Evolutionary conservation across 1,284 basidiomycete genomes (phyloP), one percentile per base, ranked within the genome.

Genomic region (Ceratobasidium sp.): DNA sequence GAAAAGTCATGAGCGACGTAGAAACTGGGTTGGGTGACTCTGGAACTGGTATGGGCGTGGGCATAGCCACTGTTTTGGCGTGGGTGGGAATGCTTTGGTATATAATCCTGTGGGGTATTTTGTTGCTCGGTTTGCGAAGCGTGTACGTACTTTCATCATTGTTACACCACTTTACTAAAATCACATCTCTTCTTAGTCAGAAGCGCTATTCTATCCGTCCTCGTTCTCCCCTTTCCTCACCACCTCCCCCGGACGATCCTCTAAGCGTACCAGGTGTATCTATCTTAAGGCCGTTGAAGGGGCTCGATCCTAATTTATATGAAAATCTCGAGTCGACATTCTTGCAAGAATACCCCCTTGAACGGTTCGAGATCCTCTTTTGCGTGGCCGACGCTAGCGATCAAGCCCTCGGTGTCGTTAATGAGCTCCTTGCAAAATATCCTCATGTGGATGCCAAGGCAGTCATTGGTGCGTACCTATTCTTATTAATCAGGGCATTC

Each of bases 261-360:
- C n/a, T 21, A n/a, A 62, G 58, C 23, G 85, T 85, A 1, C 93
- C 93, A 2, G 93, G 93, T 21, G 95, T 98, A 25, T 92, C 93
- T 3, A 91, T 98, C 74, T 82, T 98, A 67, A 86, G 95, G 57
- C 95, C 95, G 11, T 81, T 98, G 49, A 94, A 94, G 77, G 95
- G 95, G 8, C 82, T 98, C 42, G 95, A 98, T 78, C 86, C 88
- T 71, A 97, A 97, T 76, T 82, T 98, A 23, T 95, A 91, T 78
- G 92, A 95, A 79, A 96, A 96, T 76, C 81, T 98, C 52, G 92
- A 95, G 78, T 92, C 92, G 4, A 90, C 91, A 0, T 95, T 97
- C 79, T 82, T 80, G 33, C 92, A 96, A 75, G 89, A 94, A 72
- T 96, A 96, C 76, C 85, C 90, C 0, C 89, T 89, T 71, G 58